Conservation (phyloP, 1,139 yeast species). For the Pichia sp. region DNA sequence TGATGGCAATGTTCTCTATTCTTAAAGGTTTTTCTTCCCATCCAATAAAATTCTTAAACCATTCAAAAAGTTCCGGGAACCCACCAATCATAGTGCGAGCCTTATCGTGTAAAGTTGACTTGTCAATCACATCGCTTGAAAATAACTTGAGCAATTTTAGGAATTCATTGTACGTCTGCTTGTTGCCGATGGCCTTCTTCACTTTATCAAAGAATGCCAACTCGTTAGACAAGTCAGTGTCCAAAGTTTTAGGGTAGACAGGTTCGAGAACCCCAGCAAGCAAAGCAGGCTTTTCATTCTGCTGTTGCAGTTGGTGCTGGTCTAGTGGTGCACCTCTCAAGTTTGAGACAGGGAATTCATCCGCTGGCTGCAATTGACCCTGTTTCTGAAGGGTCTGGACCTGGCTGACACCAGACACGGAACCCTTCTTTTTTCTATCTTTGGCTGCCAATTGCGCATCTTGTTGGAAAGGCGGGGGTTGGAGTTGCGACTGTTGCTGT, state of each 20-base stretch:
- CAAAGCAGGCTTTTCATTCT: conserved; percentile 54
- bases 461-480: conserved; percentile 15
- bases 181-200: conserved; percentile 83
- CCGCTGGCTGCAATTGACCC: conserved; percentile 30
- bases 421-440: conserved; percentile 14
- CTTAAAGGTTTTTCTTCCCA: conserved; percentile 72
- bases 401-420: conserved; percentile 16
- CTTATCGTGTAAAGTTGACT: conserved; percentile 73
- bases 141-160: conserved; percentile 79
- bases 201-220: conserved; percentile 87
- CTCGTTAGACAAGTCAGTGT: conserved; percentile 72
- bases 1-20: conserved; percentile 83
- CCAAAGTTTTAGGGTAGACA: conserved; percentile 61
- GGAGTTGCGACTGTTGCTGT: conserved; percentile 29
- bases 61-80: conserved; percentile 71
- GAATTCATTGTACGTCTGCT: conserved; percentile 87
- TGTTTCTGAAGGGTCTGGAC: conserved; percentile 20
- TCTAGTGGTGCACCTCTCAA: conserved; percentile 36
- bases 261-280: conserved; percentile 89
- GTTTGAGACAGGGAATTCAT: conserved; percentile 53
- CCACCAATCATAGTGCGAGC: conserved; percentile 82
- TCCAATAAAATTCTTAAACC: conserved; percentile 93
- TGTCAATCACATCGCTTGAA: conserved; percentile 87
- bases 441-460: conserved; percentile 3
- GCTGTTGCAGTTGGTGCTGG: conserved; percentile 1